A percentile compares a stretch with the other conserved stretches of the same genome.
phyloP scores from a whole-genome alignment of 192 early-diverging fungal species.

The Entophlyctis helioformis region DNA sequence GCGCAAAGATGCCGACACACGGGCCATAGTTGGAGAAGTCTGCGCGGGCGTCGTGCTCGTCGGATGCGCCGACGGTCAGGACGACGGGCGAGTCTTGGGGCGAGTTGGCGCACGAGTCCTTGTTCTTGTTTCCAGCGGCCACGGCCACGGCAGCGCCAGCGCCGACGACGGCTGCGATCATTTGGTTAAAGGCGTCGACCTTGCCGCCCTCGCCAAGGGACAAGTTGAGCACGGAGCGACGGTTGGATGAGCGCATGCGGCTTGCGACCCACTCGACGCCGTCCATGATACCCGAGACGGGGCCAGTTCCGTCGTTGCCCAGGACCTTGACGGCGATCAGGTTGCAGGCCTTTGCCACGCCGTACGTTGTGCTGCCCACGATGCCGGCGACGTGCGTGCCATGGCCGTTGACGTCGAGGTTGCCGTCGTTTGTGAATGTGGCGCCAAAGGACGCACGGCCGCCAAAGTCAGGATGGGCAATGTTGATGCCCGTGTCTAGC shows the following conservation, averaged over 20 bases:
- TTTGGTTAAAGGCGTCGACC: slow-evolving; percentile 18
- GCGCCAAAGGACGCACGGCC: slow-evolving; percentile 33
- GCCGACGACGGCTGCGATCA: slow-evolving; percentile 11
- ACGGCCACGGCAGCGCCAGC: slow-evolving; percentile 40
- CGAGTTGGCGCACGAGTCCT: slow-evolving; percentile 7
- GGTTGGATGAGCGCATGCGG: slow-evolving; percentile 8
- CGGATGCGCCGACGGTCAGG: slow-evolving; percentile 12
- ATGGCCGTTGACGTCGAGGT: slow-evolving; percentile 29
- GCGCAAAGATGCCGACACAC: slow-evolving; percentile 52
- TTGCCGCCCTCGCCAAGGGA: slow-evolving; percentile 47
- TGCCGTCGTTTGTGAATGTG: slow-evolving; percentile 19
- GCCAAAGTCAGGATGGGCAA: slow-evolving; percentile 27
- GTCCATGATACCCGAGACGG: slow-evolving; percentile 22
- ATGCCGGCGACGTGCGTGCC: slow-evolving; percentile 46
- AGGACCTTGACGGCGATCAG: slow-evolving; percentile 48
- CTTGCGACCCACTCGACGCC: slow-evolving; percentile 22
- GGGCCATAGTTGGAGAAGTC: slow-evolving; percentile 37
- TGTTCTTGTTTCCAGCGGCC: slow-evolving; percentile 49
- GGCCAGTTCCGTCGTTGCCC: slow-evolving; percentile 30
- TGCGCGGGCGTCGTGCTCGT: slow-evolving; percentile 18
- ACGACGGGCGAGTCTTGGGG: slow-evolving; percentile 6
- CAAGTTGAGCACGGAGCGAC: slow-evolving; percentile 39
- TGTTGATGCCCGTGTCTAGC: slow-evolving; percentile 33
- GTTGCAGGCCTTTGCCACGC: slow-evolving; percentile 45
- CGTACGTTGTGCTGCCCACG: slow-evolving; percentile 23